Conservation (phyloP, 371 early-diverging fungal genomes). For the Haplosporangium sp. region DNA sequence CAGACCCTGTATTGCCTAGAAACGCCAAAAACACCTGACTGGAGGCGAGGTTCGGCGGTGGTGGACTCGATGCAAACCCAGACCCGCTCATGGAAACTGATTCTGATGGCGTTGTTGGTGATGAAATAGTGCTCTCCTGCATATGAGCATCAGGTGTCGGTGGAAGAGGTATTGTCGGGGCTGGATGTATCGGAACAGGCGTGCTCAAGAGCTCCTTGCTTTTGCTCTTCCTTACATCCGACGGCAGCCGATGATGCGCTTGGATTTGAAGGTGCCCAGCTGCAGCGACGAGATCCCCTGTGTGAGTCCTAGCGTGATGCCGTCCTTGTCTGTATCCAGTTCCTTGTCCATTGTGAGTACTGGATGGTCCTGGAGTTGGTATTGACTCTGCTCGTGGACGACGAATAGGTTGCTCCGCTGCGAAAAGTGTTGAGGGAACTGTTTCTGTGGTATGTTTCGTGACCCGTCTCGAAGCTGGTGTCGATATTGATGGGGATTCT, state of each 20-base stretch:
- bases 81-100: not conserved
- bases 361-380: not conserved
- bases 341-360: not conserved
- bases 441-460: no score
- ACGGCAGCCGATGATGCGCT: slow-evolving; percentile 10
- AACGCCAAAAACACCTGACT: no score
- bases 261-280: slow-evolving; percentile 14
- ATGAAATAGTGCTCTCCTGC: not conserved
- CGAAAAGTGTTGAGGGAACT: not conserved
- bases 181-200: not conserved
- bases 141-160: not conserved
- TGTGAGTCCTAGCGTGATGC: slow-evolving; percentile 4
- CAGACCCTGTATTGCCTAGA: not conserved
- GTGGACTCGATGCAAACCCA: no score
- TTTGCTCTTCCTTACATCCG: not conserved
- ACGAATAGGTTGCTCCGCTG: not conserved
- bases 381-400: slow-evolving; percentile 3
- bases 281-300: slow-evolving; percentile 16
- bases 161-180: not conserved
- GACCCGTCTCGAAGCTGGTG: no score
- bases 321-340: not conserved
- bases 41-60: no score
- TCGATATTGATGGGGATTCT: no score
- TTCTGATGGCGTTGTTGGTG: not conserved
- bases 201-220: not conserved